Conservation (phyloP, 352 stramenopile genomes). For the Globisporangium cylindrosporum region DNA sequence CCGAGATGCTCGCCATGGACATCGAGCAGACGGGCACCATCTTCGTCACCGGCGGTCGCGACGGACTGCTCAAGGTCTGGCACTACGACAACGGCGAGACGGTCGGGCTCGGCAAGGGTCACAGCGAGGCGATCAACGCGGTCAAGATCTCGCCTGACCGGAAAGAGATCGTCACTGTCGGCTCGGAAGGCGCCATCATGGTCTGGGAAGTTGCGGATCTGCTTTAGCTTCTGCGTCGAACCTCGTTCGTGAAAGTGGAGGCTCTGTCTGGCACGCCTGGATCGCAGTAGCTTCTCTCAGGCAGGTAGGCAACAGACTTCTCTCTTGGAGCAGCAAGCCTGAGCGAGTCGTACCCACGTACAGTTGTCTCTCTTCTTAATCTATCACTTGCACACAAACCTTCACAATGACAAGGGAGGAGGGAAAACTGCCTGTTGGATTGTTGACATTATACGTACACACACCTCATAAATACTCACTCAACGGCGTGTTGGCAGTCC, state of each 20-base stretch:
- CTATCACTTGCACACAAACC: background rate
- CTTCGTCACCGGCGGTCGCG: conserved; percentile 90
- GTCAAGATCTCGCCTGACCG: conserved; percentile 93
- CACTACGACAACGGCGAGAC: conserved; percentile 95
- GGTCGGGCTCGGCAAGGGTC: conserved; percentile 84
- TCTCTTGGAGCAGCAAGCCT: background rate
- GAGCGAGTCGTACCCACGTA: background rate
- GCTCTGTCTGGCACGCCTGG: background rate
- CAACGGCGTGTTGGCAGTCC: conserved; percentile 10
- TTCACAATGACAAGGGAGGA: background rate
- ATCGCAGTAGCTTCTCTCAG: background rate
- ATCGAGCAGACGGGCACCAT: conserved; percentile 86
- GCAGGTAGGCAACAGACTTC: background rate
- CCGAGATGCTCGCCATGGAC: conserved; percentile 92
- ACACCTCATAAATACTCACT: conserved; percentile 17
- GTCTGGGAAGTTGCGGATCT: conserved; percentile 90
- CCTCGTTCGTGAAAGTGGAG: background rate
- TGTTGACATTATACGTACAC: conserved; percentile 6
- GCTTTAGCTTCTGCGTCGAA: conserved; percentile 14
- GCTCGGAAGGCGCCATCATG: conserved; percentile 93
- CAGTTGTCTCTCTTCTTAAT: background rate
- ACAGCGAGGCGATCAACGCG: conserved; percentile 92
- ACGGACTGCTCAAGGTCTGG: conserved; percentile 94
- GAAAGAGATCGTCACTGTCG: conserved; percentile 92
- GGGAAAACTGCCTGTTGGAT: conserved; percentile 5